Conservation (phyloP, 805 yeast genomes). For the Debaryomyces maramus region DNA sequence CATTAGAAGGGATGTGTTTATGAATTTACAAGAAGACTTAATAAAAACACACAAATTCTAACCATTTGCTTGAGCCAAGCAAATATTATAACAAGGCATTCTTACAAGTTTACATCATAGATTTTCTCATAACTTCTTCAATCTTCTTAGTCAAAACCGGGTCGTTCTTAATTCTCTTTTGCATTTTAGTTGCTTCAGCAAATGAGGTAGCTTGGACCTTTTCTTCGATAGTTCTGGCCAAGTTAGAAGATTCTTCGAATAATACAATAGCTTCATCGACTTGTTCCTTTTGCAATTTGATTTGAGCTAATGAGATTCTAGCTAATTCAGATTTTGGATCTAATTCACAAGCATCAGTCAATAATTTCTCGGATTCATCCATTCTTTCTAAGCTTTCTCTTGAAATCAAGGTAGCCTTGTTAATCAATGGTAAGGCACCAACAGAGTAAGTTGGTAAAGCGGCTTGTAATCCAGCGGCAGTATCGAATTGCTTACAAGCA, state of each 20-base stretch:
- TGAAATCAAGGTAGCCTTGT: slow-evolving; percentile 76
- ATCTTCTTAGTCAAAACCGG: slow-evolving; percentile 64
- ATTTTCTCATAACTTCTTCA: slow-evolving; percentile 52
- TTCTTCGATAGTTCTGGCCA: slow-evolving; percentile 84
- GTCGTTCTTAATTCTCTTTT: slow-evolving; percentile 71
- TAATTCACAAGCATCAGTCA: slow-evolving; percentile 71
- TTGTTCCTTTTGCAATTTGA: slow-evolving; percentile 79
- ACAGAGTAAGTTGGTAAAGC: slow-evolving; percentile 66
- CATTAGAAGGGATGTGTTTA: neutral
- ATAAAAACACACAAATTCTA: too few species aligned
- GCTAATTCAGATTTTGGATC: slow-evolving; percentile 93
- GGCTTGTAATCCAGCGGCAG: slow-evolving; percentile 79
- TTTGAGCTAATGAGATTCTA: slow-evolving; percentile 86
- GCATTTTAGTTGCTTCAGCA: slow-evolving; percentile 91
- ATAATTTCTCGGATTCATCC: slow-evolving; percentile 60
- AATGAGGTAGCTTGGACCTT: slow-evolving; percentile 87
- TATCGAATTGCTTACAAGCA: slow-evolving; percentile 83
- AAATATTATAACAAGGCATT: too few species aligned
- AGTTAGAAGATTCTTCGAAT: slow-evolving; percentile 78
- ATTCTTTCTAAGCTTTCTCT: slow-evolving; percentile 50
- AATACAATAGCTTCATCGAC: slow-evolving; percentile 77
- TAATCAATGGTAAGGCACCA: slow-evolving; percentile 86
- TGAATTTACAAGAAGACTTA: neutral
- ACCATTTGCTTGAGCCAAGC: too few species aligned
- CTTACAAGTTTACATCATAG: slow-evolving; percentile 6